These are phyloP conservation scores for Penicillium italicum DNA, from an alignment of 2,329 filamentous ascomycete genomes.

Conservation along the genomic window DNA sequence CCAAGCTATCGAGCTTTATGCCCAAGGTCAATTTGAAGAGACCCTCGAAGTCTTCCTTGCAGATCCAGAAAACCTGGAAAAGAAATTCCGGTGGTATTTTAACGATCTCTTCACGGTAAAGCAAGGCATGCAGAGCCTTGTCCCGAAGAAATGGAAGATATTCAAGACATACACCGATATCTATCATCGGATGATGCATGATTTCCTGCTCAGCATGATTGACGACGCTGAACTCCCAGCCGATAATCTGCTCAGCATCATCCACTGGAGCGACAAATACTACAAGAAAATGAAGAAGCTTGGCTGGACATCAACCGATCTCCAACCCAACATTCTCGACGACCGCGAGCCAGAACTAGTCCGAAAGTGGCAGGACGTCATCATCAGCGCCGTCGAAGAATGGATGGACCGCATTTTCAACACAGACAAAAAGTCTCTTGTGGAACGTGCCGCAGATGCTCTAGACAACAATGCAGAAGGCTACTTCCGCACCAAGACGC, in stretches of 20 bases:
- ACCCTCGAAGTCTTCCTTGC: slow-evolving; percentile 72
- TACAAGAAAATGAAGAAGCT: slow-evolving; percentile 93
- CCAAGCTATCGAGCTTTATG: slow-evolving; percentile 69
- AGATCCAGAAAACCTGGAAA: slow-evolving; percentile 78
- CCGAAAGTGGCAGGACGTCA: slow-evolving; percentile 88
- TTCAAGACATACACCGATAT: slow-evolving; percentile 84
- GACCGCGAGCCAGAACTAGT: slow-evolving; percentile 86
- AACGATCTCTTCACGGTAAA: slow-evolving; percentile 95
- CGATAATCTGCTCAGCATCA: slow-evolving; percentile 82
- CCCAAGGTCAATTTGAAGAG: slow-evolving; percentile 69
- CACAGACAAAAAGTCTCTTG: slow-evolving; percentile 77
- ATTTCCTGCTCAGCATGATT: slow-evolving; percentile 78
- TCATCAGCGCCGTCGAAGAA: slow-evolving; percentile 91
- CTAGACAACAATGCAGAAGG: slow-evolving; percentile 85
- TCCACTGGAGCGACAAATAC: slow-evolving; percentile 94
- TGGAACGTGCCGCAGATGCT: slow-evolving; percentile 72
- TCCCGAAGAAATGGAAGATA: slow-evolving; percentile 97
- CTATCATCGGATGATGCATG: slow-evolving; percentile 93
- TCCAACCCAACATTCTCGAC: slow-evolving; percentile 83
- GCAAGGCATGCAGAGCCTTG: slow-evolving; percentile 82
- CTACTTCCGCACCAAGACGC: slow-evolving; percentile 85
- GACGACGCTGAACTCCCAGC: slow-evolving; percentile 82
- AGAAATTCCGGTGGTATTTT: slow-evolving; percentile 92
- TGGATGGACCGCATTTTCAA: slow-evolving; percentile 94
- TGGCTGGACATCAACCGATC: slow-evolving; percentile 70